Conservation (phyloP, 1,139 yeast genomes). For the Pichia inconspicua region DNA sequence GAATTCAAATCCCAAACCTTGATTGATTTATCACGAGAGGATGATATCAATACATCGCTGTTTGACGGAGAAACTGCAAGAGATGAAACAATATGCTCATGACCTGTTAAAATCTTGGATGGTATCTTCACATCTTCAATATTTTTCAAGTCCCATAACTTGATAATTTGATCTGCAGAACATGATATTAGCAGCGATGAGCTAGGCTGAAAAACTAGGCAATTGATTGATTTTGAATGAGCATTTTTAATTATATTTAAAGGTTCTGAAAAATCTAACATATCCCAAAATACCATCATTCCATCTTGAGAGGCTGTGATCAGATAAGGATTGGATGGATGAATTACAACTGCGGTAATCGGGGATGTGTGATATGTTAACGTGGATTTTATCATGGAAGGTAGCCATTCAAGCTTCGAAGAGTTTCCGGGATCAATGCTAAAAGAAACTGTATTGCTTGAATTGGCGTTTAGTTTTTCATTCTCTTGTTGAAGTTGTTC, state of each 20-base stretch:
- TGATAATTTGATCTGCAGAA: conserved; percentile 55
- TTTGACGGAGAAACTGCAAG: conserved; percentile 43
- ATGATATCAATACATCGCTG: conserved; percentile 49
- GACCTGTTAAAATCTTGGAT: conserved; percentile 70
- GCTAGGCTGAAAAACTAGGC: conserved; percentile 42
- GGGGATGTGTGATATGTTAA: conserved; percentile 54
- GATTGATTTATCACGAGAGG: conserved; percentile 69
- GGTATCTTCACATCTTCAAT: conserved; percentile 28
- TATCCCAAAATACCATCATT: conserved; percentile 64
- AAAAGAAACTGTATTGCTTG: not conserved
- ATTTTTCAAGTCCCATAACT: conserved; percentile 22
- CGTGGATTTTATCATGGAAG: conserved; percentile 43
- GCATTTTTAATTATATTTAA: conserved; percentile 57
- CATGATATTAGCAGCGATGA: conserved; percentile 31
- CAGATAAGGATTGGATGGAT: conserved; percentile 61
- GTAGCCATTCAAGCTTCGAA: conserved; percentile 58
- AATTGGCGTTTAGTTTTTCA: conserved; percentile 11
- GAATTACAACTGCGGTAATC: conserved; percentile 59
- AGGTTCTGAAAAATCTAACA: conserved; percentile 57
- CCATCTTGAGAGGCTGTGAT: conserved; percentile 74
- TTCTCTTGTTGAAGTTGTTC: conserved; percentile 18
- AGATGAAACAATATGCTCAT: conserved; percentile 78
- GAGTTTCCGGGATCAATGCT: not conserved
- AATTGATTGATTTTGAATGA: conserved; percentile 66
- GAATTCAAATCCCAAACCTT: conserved; percentile 69